Percentiles rank a stretch among this genome's conserved stretches.
Evolutionary conservation across 208 protist genomes (phyloP).

Genomic region (Leishmania amazonensis): DNA sequence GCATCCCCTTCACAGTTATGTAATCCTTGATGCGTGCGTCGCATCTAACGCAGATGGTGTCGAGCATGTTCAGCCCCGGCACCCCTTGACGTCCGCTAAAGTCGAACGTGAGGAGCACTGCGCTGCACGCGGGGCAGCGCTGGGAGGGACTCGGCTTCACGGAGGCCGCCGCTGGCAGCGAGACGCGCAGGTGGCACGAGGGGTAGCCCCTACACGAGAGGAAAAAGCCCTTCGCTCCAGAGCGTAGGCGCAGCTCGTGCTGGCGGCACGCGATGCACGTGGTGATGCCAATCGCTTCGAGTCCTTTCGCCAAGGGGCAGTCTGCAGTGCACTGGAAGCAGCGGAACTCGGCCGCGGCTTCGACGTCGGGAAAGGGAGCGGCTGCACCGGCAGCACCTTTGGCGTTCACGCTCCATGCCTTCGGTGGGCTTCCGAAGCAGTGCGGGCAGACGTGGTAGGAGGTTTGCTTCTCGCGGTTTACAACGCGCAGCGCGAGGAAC

Average conservation of each 20-base stretch:
- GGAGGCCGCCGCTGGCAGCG: constrained; percentile 58
- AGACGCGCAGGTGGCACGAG: constrained; percentile 53
- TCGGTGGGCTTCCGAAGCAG: constrained; percentile 77
- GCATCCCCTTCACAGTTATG: constrained; percentile 58
- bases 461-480: constrained; percentile 71
- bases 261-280: constrained; percentile 63
- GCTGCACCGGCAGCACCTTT: neutral
- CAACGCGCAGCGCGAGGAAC: constrained; percentile 65
- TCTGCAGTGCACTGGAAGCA: constrained; percentile 87
- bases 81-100: constrained; percentile 69
- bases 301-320: constrained; percentile 77
- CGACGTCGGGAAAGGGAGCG: constrained; percentile 31
- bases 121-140: constrained; percentile 62
- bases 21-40: constrained; percentile 82
- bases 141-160: constrained; percentile 45
- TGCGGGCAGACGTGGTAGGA: constrained; percentile 75
- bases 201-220: constrained; percentile 81
- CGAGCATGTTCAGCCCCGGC: constrained; percentile 62
- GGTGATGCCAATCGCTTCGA: constrained; percentile 59
- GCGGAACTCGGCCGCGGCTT: constrained; percentile 63
- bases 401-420: constrained; percentile 2
- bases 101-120: constrained; percentile 77
- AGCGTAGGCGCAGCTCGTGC: constrained; percentile 74
- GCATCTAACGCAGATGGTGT: constrained; percentile 80
- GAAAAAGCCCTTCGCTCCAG: constrained; percentile 36